Evolutionary conservation across 306 rosid genomes (phyloP).

Genomic region (Castanospermum australe): DNA sequence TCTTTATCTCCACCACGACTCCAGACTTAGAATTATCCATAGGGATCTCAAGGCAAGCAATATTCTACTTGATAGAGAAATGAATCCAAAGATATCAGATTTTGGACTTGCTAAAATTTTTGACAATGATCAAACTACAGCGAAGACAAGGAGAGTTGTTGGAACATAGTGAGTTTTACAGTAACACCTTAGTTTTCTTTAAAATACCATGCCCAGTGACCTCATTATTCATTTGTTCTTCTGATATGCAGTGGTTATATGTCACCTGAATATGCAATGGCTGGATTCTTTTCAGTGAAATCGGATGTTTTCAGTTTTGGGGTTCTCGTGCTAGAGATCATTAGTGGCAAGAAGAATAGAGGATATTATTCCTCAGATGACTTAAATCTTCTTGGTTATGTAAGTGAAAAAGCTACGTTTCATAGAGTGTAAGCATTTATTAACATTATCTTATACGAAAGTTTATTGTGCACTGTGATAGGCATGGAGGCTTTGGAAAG

Average conservation of each 20-base stretch:
- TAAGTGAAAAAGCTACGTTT: background rate
- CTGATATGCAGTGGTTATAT: slow-evolving; percentile 44
- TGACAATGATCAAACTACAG: slow-evolving; percentile 41
- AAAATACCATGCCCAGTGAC: background rate
- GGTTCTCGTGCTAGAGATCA: slow-evolving; percentile 47
- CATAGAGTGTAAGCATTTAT: background rate
- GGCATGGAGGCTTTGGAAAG: slow-evolving; percentile 60
- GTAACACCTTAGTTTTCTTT: background rate
- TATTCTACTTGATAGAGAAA: slow-evolving; percentile 43
- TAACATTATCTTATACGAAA: background rate
- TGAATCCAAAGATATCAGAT: slow-evolving; percentile 52
- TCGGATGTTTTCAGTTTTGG: slow-evolving; percentile 57
- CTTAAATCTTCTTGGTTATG: slow-evolving; percentile 44
- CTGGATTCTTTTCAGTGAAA: slow-evolving; percentile 45
- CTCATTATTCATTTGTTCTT: background rate
- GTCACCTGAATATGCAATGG: slow-evolving; percentile 59
- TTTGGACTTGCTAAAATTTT: slow-evolving; percentile 64
- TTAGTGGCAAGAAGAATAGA: slow-evolving; percentile 48
- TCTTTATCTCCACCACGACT: slow-evolving; percentile 56
- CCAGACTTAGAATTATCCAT: slow-evolving; percentile 55
- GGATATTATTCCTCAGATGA: slow-evolving; percentile 40
- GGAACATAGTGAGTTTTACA: slow-evolving; percentile 53
- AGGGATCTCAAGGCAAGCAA: slow-evolving; percentile 60
- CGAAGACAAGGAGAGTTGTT: slow-evolving; percentile 47
- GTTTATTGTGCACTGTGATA: slow-evolving; percentile 21